Base-by-base conservation (phyloP, 2,329 filamentous ascomycete species). In the Talaromyces sp. region DNA sequence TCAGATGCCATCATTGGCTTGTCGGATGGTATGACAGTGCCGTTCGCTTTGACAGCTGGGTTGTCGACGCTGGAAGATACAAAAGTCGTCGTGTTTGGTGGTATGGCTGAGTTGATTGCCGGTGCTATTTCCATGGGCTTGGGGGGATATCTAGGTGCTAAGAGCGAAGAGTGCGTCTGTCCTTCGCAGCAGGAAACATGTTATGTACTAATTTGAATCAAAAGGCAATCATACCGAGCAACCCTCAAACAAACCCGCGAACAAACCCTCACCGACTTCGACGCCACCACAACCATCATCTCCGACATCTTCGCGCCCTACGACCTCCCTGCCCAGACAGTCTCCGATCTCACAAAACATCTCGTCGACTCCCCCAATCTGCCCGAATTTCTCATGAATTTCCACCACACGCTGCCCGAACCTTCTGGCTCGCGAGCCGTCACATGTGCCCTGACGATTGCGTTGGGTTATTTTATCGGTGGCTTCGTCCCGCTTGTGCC, bases 51-150 rank as follows among this genome's bases (percentile, higher is more conserved):
- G 43, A 92, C 89, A 0, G 90, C 91, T 0, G 90, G 90, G 14
- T 82, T 93, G 60, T 78, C 74, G 8, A 79, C 79, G 2, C 79
- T 90, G 54, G 87, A 87, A n/a, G 82, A 86, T 73, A 87, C 87
- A 37, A 84, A 82, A 58, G 84, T 89, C 3, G 88, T 90, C 68
- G 86, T 94, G 65, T 86, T 90, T 68, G 90, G 88, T 60, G 90
- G 90, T 7, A 80, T 91, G 35, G 90, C 90, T 4, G 90, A 93
- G 79, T 83, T 93, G 58, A 89, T 91, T 73, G 88, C 88, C 0
- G 90, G 90, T 19, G 87, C 88, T 69, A 91, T 93, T 69, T 89
- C 85, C 62, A 93, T 93, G 90, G 90, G 90, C 1, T 81, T 93
- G 6, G 89, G 90, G 27, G 90, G 88, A 7, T 92, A 90, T 73